These are phyloP conservation scores for Nemania sp. DNA, from an alignment of 2,329 filamentous ascomycete genomes.

Conservation along the genomic window DNA sequence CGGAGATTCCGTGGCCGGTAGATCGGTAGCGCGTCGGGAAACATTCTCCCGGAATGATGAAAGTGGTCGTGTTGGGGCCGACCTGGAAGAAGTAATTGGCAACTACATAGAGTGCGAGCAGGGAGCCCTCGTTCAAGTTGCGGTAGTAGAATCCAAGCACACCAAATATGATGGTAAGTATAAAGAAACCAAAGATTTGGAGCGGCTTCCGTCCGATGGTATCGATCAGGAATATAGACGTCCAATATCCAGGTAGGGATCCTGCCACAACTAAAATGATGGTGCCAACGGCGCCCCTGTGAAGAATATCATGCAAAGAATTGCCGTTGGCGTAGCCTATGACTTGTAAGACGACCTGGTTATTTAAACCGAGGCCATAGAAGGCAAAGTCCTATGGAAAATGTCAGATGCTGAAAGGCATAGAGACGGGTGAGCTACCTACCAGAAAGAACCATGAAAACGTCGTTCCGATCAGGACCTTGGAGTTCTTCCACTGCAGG, in stretches of 20 bases:
- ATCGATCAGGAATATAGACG: constrained; percentile 73
- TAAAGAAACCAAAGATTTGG: constrained; percentile 65
- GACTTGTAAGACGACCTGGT: constrained; percentile 68
- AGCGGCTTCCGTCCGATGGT: constrained; percentile 78
- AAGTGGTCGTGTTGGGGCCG: constrained; percentile 68
- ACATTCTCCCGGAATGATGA: constrained; percentile 67
- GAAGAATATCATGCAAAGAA: constrained; percentile 70
- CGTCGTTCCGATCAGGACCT: constrained; percentile 75
- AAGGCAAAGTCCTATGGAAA: constrained; percentile 63
- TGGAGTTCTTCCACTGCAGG: constrained; percentile 69
- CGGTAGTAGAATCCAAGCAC: constrained; percentile 65
- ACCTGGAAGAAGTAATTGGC: constrained; percentile 71
- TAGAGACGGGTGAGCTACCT: constrained; percentile 21
- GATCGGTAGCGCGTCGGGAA: constrained; percentile 67
- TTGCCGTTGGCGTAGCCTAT: constrained; percentile 71
- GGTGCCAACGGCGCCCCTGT: constrained; percentile 75
- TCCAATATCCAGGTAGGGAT: constrained; percentile 80
- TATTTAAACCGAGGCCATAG: constrained; percentile 77
- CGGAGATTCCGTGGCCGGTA: constrained; percentile 67
- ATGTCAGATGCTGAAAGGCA: constrained; percentile 20
- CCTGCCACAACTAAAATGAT: constrained; percentile 78
- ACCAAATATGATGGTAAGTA: constrained; percentile 66
- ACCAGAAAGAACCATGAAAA: constrained; percentile 80
- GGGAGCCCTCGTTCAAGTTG: constrained; percentile 50
- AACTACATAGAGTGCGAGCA: constrained; percentile 66